phyloP scores from a whole-genome alignment of 2,329 filamentous ascomycete genomes.

The Beauveria asiatica region DNA sequence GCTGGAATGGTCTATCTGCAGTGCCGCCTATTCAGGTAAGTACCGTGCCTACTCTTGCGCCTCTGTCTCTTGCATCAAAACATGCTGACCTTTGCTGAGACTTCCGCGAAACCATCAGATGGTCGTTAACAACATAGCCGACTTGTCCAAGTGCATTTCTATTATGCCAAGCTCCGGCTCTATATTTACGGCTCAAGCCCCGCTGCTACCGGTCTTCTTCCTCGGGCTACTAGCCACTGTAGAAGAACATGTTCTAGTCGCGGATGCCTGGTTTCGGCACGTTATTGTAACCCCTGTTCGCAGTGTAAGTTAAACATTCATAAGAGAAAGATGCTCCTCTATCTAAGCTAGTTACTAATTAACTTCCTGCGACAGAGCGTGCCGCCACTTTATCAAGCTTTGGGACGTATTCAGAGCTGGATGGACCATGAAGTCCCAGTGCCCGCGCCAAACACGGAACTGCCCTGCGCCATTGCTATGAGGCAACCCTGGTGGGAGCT shows the following conservation, averaged over 20 bases:
- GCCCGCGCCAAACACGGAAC: conserved; percentile 9
- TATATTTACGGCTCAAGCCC: conserved; percentile 33
- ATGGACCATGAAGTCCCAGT: conserved; percentile 21
- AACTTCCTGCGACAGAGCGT: conserved; percentile 25
- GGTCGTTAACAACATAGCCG: conserved; percentile 23
- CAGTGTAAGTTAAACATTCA: conserved; percentile 25
- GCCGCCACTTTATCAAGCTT: conserved; percentile 27
- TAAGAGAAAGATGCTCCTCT: neutral
- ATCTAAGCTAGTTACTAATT: conserved; percentile 11
- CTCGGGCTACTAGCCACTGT: conserved; percentile 27
- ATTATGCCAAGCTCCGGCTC: conserved; percentile 33
- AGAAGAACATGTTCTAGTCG: conserved; percentile 20
- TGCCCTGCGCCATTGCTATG: conserved; percentile 19
- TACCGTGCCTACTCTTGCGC: no score
- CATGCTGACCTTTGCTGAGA: conserved; percentile 15
- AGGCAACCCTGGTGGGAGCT: conserved; percentile 32
- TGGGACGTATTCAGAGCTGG: conserved; percentile 28
- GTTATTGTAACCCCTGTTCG: conserved; percentile 29
- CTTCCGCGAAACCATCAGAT: conserved; percentile 28
- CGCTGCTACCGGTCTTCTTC: conserved; percentile 33
- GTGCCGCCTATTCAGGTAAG: conserved; percentile 30
- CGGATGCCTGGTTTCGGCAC: conserved; percentile 27
- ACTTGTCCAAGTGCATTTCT: conserved; percentile 28
- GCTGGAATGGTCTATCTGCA: conserved; percentile 31
- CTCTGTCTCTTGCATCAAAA: neutral